Conservation (phyloP, 75 land plant species). For the Picea glauca region DNA sequence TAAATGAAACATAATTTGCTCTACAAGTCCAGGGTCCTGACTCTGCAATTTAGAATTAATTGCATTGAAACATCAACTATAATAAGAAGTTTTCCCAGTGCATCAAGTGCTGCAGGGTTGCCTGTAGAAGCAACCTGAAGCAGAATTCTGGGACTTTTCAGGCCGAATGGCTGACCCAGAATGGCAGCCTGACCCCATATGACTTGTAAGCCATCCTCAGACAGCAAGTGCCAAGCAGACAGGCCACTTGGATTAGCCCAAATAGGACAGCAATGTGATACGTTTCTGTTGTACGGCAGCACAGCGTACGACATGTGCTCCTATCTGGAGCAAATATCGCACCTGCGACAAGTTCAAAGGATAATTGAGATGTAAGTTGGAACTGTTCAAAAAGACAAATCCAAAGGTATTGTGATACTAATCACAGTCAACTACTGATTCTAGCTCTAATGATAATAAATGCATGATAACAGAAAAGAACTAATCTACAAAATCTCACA, state of each 20-base stretch:
- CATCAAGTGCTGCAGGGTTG: constrained; percentile 49
- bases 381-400: constrained; percentile 22
- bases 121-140: constrained; percentile 86
- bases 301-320: constrained; percentile 99
- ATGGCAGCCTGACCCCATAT: constrained; percentile 43
- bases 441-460: not conserved
- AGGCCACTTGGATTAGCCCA: constrained; percentile 74
- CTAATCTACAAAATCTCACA: not conserved
- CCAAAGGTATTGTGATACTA: not conserved
- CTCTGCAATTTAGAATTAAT: constrained; percentile 1
- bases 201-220: constrained; percentile 51
- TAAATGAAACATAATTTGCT: not conserved
- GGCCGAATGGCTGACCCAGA: constrained; percentile 38
- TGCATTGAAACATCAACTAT: constrained; percentile 16
- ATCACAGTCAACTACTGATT: not conserved
- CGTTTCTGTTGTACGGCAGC: constrained; percentile 49
- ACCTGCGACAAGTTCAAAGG: constrained; percentile 82
- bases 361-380: constrained; percentile 49
- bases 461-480: not conserved
- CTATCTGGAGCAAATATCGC: constrained; percentile 99
- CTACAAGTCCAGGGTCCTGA: not conserved
- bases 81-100: constrained; percentile 24
- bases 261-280: constrained; percentile 53
- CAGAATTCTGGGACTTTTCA: constrained; percentile 62
- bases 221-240: constrained; percentile 54